phyloP scores from a whole-genome alignment of 305 asterid genomes.

The Stenogyne calaminthoides region DNA sequence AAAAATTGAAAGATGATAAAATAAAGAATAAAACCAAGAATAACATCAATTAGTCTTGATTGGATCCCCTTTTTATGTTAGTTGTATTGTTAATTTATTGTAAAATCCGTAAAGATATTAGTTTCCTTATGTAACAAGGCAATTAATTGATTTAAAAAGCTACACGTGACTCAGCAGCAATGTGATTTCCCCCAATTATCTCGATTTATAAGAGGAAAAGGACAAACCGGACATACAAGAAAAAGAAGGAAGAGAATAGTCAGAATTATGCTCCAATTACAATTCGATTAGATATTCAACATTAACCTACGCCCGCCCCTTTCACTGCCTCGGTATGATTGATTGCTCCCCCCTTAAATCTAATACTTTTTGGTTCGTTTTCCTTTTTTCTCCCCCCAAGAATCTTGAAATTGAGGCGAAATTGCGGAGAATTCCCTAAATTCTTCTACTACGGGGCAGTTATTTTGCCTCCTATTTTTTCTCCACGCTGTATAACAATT shows the following conservation, averaged over 20 bases:
- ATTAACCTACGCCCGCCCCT: slow-evolving; percentile 39
- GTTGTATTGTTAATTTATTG: neutral
- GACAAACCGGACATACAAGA: slow-evolving; percentile 32
- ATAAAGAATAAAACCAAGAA: neutral
- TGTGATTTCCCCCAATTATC: slow-evolving; percentile 30
- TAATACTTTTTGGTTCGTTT: neutral
- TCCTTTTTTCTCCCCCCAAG: neutral
- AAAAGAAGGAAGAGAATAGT: neutral
- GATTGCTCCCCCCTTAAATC: slow-evolving; percentile 5
- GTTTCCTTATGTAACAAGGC: slow-evolving; percentile 32
- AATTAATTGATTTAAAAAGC: neutral
- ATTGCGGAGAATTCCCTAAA: slow-evolving; percentile 4
- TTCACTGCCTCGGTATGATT: neutral
- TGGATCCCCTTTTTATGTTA: neutral
- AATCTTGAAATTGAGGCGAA: neutral
- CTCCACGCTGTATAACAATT: neutral
- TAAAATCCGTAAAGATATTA: neutral
- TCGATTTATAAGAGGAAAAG: slow-evolving; percentile 13
- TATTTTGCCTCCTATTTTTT: neutral
- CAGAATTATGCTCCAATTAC: slow-evolving; percentile 16
- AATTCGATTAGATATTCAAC: slow-evolving; percentile 12
- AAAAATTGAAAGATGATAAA: too few species aligned
- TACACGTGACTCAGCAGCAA: slow-evolving; percentile 14
- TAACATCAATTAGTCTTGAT: neutral
- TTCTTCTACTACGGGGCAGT: neutral